Conservation (phyloP, 1,284 basidiomycete species). For the Ustilago esculenta region DNA sequence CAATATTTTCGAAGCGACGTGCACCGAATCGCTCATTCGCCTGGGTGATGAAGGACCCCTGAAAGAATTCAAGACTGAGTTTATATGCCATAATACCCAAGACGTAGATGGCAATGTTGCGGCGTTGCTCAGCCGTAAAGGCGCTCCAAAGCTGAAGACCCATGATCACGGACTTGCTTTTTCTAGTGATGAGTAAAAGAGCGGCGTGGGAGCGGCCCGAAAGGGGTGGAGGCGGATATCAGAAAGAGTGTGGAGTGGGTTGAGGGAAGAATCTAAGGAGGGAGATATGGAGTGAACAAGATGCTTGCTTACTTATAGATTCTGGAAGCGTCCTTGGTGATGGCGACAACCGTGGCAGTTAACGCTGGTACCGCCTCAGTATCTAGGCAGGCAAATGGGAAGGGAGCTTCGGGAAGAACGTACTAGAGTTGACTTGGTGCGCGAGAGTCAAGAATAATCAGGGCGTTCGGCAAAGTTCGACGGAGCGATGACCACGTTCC, state of each 20-base stretch:
- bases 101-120: conserved; percentile 59
- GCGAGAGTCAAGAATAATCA: neutral
- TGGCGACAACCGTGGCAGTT: too few relatives aligned
- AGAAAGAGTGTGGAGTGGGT: too few relatives aligned
- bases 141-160: conserved; percentile 22
- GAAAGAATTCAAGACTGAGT: conserved; percentile 48
- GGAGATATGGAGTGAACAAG: too few relatives aligned
- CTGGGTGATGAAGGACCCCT: conserved; percentile 62
- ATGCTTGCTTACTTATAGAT: too few relatives aligned
- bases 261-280: too few relatives aligned
- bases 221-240: too few relatives aligned
- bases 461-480: conserved; percentile 2
- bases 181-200: conserved; percentile 1
- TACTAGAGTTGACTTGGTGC: too few relatives aligned
- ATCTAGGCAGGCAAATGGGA: too few relatives aligned
- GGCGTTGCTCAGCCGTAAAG: conserved; percentile 54
- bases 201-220: neutral
- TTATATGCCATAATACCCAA: conserved; percentile 63
- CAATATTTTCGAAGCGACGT: conserved; percentile 59
- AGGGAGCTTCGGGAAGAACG: too few relatives aligned
- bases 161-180: too few relatives aligned
- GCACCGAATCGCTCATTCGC: conserved; percentile 61
- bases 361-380: too few relatives aligned
- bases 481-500: conserved; percentile 8
- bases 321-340: too few relatives aligned